A percentile compares a stretch with the other conserved stretches of the same genome.
These are phyloP conservation scores for Colletotrichum sp. DNA, from an alignment of 2,329 filamentous ascomycete species.

Conservation along the genomic window DNA sequence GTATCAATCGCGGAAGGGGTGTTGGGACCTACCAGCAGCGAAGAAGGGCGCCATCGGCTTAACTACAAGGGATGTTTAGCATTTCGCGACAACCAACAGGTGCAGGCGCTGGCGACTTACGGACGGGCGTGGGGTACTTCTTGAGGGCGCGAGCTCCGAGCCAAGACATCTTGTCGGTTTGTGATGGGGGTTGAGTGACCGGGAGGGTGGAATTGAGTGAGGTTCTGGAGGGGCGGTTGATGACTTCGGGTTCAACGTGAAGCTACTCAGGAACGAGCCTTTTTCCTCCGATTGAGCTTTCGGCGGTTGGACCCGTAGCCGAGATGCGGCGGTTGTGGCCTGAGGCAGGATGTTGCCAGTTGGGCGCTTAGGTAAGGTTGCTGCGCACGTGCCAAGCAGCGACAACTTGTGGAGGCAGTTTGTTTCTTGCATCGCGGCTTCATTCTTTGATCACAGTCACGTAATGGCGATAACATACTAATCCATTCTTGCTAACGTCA, in stretches of 20 bases:
- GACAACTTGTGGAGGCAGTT: background rate
- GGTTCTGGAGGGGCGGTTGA: conserved; percentile 33
- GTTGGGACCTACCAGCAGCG: conserved; percentile 77
- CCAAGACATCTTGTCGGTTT: conserved; percentile 71
- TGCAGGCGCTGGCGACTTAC: conserved; percentile 58
- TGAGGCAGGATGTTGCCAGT: conserved; percentile 22
- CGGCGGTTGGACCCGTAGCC: conserved; percentile 39
- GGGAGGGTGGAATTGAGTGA: conserved; percentile 36
- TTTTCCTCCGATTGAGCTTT: conserved; percentile 36
- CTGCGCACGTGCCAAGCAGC: background rate
- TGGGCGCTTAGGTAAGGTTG: background rate
- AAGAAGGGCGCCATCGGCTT: conserved; percentile 94
- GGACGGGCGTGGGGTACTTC: conserved; percentile 81
- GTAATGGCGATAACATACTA: background rate
- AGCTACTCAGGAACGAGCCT: conserved; percentile 43
- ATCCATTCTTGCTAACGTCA: background rate
- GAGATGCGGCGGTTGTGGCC: conserved; percentile 28
- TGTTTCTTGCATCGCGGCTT: background rate
- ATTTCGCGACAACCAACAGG: background rate
- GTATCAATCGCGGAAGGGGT: background rate
- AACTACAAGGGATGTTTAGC: conserved; percentile 60
- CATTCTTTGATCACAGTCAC: background rate
- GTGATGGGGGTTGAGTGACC: conserved; percentile 36
- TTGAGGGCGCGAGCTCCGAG: conserved; percentile 71
- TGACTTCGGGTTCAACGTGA: conserved; percentile 32